Evolutionary conservation across 2,329 filamentous ascomycete genomes (phyloP).

Genomic region (Clonostachys chloroleuca): DNA sequence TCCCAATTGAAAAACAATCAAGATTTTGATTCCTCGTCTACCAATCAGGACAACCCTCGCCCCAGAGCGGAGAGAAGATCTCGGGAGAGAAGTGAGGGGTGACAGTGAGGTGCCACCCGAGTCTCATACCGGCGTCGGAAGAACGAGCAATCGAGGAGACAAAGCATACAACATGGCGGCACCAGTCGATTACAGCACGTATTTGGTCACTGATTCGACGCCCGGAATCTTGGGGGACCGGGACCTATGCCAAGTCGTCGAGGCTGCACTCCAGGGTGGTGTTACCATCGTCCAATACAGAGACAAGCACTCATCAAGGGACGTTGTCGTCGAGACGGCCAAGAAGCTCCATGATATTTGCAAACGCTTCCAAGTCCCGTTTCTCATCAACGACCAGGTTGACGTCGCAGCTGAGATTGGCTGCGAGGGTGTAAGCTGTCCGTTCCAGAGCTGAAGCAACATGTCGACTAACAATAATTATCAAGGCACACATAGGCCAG

Average conservation of each 20-base stretch:
- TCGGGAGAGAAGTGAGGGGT: too few species aligned
- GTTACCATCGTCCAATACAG: slow-evolving; percentile 86
- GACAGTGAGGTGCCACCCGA: too few species aligned
- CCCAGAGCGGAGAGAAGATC: too few species aligned
- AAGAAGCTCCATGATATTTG: slow-evolving; percentile 69
- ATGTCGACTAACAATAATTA: too few species aligned
- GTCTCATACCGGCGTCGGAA: too few species aligned
- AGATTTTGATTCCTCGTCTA: too few species aligned
- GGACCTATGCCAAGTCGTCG: slow-evolving; percentile 69
- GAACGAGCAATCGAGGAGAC: too few species aligned
- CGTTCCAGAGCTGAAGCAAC: too few species aligned
- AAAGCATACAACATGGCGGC: not conserved
- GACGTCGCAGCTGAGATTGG: slow-evolving; percentile 83
- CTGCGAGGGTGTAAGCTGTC: slow-evolving; percentile 69
- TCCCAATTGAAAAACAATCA: too few species aligned
- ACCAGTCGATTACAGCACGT: slow-evolving; percentile 71
- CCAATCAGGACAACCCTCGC: too few species aligned
- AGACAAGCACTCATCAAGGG: slow-evolving; percentile 79
- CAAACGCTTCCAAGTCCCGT: slow-evolving; percentile 61
- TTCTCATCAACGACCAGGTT: slow-evolving; percentile 90
- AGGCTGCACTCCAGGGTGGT: slow-evolving; percentile 71
- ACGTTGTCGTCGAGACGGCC: slow-evolving; percentile 65
- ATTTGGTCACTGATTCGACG: slow-evolving; percentile 93
- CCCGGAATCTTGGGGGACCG: slow-evolving; percentile 70
- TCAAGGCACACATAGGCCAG: slow-evolving; percentile 70